Base-by-base conservation (phyloP, 1,284 basidiomycete species). In the Cryptococcus amylolentus region DNA sequence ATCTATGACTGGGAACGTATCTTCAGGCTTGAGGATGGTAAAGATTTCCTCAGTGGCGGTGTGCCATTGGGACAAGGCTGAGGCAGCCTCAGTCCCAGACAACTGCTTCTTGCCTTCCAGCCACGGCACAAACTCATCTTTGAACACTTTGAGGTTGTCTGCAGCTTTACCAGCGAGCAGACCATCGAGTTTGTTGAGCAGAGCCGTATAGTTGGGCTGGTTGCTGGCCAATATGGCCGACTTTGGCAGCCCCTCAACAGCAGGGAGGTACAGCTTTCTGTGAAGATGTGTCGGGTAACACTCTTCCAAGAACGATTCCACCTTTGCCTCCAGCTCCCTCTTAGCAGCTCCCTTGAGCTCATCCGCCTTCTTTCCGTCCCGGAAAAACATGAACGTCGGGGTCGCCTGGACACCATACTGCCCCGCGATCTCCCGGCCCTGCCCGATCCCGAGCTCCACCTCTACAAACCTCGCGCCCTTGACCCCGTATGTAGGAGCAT, bases 361-460 rank as follows among this genome's bases (percentile, higher is more conserved):
- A 49, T 85, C 79, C 9, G 87, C 87, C 83, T 89, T 88, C 61
- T 83, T 81, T 1, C 87, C 88, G 58, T 88, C 81, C 62, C 86
- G 72, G 79, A 91, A 93, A 77, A 89, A 91, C 51, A 88, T 79
- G 72, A 92, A 93, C 4, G 90, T 92, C 4, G 91, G 91, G 1
- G 89, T 93, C 0, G 82, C 89, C n/a, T 81, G 74, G 1, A 95
- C 84, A 4, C 82, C 79, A 77, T 84, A 88, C 66, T 87, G 80
- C 0, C 77, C 68, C 0, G 87, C 88, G 27, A 91, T 76, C 48
- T 78, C 77, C 8, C 78, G 69, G 0, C 85, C 86, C 72, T 84
- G 75, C 1, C 87, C 88, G 5, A 87, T 82, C 7, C 81, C 83
- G 62, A 91, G 77, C 77, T 93, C 90, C 40, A 93, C 83, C 77